phyloP scores from a whole-genome alignment of 768 basidiomycete genomes.

The Agrocybe pediades region DNA sequence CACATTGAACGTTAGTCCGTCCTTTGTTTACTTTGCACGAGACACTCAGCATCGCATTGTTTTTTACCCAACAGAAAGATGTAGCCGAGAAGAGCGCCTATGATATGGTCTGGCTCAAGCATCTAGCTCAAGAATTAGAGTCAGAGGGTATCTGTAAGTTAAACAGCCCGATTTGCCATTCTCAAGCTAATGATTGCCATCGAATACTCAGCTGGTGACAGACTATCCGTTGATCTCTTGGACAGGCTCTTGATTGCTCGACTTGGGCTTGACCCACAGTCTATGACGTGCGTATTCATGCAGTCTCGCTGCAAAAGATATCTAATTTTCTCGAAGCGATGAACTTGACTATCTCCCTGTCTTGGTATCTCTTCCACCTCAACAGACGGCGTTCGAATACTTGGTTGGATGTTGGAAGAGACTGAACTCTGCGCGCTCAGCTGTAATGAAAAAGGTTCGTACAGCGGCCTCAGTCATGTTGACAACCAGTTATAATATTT shows the following conservation, averaged over 20 bases:
- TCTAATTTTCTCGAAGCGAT: conserved; percentile 44
- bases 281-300: conserved; percentile 59
- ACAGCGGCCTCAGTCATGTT: background rate
- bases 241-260: conserved; percentile 85
- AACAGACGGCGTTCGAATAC: conserved; percentile 88
- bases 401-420: conserved; percentile 92
- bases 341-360: conserved; percentile 77
- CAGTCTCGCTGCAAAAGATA: background rate
- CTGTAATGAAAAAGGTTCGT: conserved; percentile 64
- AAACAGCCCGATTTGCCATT: background rate
- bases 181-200: conserved; percentile 7
- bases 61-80: conserved; percentile 42
- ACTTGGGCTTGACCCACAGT: conserved; percentile 75
- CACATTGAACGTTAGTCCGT: conserved; percentile 69
- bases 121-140: conserved; percentile 65
- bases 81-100: conserved; percentile 62
- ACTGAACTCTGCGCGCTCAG: conserved; percentile 54
- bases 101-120: conserved; percentile 83
- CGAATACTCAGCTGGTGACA: conserved; percentile 34
- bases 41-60: background rate
- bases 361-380: conserved; percentile 71
- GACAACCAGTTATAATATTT: background rate
- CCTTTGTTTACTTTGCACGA: background rate
- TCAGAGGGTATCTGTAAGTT: conserved; percentile 56
- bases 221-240: conserved; percentile 56